Percentiles rank a stretch among this genome's conserved stretches.
Conservation (phyloP, 768 basidiomycete species). For the Termitomyces sp. region DNA sequence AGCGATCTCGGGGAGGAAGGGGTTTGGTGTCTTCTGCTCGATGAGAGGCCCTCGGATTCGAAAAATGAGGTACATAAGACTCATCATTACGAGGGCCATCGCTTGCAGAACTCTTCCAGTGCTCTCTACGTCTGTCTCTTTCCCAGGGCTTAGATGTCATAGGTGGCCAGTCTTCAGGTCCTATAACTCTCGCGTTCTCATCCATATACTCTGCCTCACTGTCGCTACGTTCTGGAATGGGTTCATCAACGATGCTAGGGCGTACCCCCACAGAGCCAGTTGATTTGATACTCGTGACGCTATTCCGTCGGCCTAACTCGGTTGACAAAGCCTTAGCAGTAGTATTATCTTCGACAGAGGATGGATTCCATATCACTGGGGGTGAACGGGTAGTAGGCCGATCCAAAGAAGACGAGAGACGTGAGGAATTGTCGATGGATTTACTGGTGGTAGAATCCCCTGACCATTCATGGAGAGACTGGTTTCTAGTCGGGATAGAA, state of each 20-base stretch:
- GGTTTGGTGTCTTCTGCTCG: constrained; percentile 9
- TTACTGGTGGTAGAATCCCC: constrained; percentile 4
- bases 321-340: constrained; percentile 35
- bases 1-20: constrained; percentile 5
- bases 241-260: constrained; percentile 35
- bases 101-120: constrained; percentile 17
- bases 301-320: constrained; percentile 41
- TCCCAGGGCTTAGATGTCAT: constrained; percentile 12
- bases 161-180: constrained; percentile 9
- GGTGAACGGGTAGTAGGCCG: constrained; percentile 29
- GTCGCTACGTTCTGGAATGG: constrained; percentile 33
- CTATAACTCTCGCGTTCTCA: background rate
- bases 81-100: constrained; percentile 15
- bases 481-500: constrained; percentile 12
- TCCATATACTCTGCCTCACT: constrained; percentile 14
- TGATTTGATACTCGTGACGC: constrained; percentile 48
- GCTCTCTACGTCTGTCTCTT: constrained; percentile 18
- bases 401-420: constrained; percentile 22
- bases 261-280: constrained; percentile 38
- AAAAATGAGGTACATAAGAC: background rate
- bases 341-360: constrained; percentile 41
- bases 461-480: background rate
- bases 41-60: constrained; percentile 4
- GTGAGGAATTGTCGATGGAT: constrained; percentile 11
- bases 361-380: constrained; percentile 47